Percentiles rank a stretch among this genome's conserved stretches.
Evolutionary conservation across 2,329 filamentous ascomycete genomes (phyloP).

Genomic region (Hypomyces rosellus): DNA sequence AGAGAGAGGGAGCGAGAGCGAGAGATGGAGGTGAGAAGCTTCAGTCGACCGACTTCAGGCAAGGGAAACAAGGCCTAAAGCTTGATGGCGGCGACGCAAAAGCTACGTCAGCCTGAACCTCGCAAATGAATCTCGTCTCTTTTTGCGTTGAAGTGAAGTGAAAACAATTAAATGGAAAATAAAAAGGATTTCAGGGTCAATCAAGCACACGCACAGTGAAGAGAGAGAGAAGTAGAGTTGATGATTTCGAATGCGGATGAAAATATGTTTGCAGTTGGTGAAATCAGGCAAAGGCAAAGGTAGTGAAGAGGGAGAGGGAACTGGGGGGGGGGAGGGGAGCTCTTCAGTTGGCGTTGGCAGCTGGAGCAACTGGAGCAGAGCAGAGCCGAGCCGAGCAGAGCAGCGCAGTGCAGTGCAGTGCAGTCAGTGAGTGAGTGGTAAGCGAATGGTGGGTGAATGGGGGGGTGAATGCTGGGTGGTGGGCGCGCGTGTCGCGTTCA

Average conservation of each 20-base stretch:
- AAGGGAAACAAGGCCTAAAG: neutral
- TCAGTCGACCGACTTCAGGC: neutral
- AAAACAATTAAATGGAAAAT: slow-evolving; percentile 12
- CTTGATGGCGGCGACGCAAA: slow-evolving; percentile 6
- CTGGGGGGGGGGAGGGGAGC: neutral
- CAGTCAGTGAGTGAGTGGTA: too few relatives aligned
- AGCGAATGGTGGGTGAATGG: too few relatives aligned
- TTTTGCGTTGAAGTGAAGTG: neutral
- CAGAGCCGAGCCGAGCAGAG: too few relatives aligned
- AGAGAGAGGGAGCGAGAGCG: too few relatives aligned
- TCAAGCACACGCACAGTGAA: neutral
- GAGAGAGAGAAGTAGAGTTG: neutral
- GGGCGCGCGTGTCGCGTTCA: neutral
- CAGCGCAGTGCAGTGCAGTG: too few relatives aligned
- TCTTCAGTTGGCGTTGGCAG: neutral
- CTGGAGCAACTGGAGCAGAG: too few relatives aligned
- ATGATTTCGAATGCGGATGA: too few relatives aligned
- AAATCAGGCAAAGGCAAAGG: too few relatives aligned
- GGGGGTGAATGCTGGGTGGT: neutral
- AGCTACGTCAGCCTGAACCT: neutral
- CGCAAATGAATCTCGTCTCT: neutral
- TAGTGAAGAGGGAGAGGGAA: slow-evolving; percentile 7
- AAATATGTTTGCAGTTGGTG: too few relatives aligned
- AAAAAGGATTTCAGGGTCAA: neutral
- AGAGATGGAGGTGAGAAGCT: neutral